Base-by-base conservation (phyloP, 208 protist species). In the Crithidia fasciculata region DNA sequence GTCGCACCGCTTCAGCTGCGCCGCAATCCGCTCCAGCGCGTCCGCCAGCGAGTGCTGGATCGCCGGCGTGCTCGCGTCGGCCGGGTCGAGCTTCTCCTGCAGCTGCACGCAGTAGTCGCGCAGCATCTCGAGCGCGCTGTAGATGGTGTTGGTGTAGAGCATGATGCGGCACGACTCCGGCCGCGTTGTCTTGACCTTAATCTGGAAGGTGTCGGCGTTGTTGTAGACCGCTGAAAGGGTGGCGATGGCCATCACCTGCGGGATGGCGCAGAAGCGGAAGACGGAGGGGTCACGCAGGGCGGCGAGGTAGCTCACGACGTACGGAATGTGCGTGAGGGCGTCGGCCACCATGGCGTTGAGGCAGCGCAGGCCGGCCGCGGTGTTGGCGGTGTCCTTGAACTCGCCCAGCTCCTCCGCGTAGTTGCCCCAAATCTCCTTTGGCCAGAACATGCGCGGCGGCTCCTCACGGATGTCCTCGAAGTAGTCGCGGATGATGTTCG, bases 401-500 rank as follows among this genome's bases (percentile, higher is more conserved):
- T 92, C 83, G 39, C 67, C 60, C 7, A 98, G 75, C 54, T 94
- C 72, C 19, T 62, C 53, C 8, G 86, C 85, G 78, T 98, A 97
- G 28, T 81, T 78, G 55, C 74, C 75, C 90, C 95, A 98, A 16
- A 98, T 86, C 39, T 93, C 87, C 54, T 87, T 79, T 16, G 98
- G 98, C 95, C 96, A 99, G 78, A 98, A 99, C 45, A 97, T 95
- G 52, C 98, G 89, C 36, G 88, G 89, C 49, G 90, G 88, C 59
- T 84, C 80, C 65, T 98, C 96, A 43, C 78, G 72, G 37, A 98
- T 92, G 76, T 99, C 98, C 83, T 99, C 98, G 39, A 96, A 90
- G 74, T 98, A 99, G 87, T 99, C 98, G 37, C 98, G 89, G 54
- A 98, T 98, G 80, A 99, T 99, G 80, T 99, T 99, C 0, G 96